Base-by-base conservation (phyloP, 345 rosid genomes). In the Populus euphratica region DNA sequence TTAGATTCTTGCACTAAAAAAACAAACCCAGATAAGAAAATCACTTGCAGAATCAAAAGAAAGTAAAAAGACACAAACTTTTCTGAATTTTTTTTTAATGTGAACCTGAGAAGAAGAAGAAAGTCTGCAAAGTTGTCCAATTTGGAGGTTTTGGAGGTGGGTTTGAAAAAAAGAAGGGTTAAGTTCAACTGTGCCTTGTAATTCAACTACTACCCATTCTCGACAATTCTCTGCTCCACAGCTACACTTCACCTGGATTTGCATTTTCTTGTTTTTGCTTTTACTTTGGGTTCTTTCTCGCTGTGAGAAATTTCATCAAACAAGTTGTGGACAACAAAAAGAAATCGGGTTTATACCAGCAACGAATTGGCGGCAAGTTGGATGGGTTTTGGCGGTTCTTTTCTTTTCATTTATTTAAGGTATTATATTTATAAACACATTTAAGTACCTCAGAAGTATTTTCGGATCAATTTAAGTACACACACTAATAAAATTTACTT, bases 161-260 rank as follows among this genome's bases (percentile, higher is more conserved):
- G 80, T 85, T 59, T 85, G 86, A 73, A 89, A 90, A 73, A 88
- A 90, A 5, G 89, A 83, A 27, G 95, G 86, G 65, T 93, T 94
- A 16, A 78, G 86, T 80, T 96, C 96, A 21, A 93, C 85, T 11
- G 81, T 87, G 47, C 98, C 98, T 90, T 93, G 99, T 56, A 96
- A 56, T 76, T 96, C 99, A 7, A 96, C 49, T n/a, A 96, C 85
- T 43, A 89, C 91, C 98, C 99, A 96, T 65, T 93, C 96, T n/a
- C 83, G 91, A 71, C 99, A 96, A 23, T 81, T 82, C 13, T 86
- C 94, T 33, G 80, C 91, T 39, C 91, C 91, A 52, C 98, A 93
- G 27, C 86, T 81, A 70, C 99, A 95, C 86, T 90, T 92, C 72
- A 96, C 88, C 78, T 86, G 81, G 49, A 93, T 93, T 91, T 96